Base-by-base conservation (phyloP, 1,284 basidiomycete species). In the Neotropicomus parvogracilis region DNA sequence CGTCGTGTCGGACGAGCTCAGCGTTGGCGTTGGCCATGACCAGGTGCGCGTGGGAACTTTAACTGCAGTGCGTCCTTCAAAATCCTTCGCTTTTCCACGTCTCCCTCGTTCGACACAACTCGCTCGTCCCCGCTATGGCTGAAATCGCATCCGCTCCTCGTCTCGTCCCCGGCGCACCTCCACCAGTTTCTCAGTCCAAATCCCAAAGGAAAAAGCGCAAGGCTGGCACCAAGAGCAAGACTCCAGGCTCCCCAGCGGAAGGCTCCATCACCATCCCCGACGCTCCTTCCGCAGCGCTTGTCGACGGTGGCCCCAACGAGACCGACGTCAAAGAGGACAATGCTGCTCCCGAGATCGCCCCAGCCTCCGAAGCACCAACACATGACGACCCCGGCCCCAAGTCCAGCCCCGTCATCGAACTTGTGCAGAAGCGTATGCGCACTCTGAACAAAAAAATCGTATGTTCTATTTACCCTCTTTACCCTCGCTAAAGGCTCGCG, bases 391-490 rank as follows among this genome's bases (percentile, higher is more conserved):
- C 52, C 32, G 39, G 59, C 35, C 44, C 67, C 40, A 86, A 82
- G 60, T 67, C 65, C 9, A 86, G 85, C 55, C 83, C 86, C 10
- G 76, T 88, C 47, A 80, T 85, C 44, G 89, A 93, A 40, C 75
- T 92, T 54, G 69, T 93, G 48, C 75, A 77, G 58, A 92, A 91
- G 70, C 78, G 90, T 39, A 69, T 89, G 58, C 87, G 87, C 56
- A 73, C 77, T 33, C 75, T 88, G 27, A 77, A 75, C 50, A 93
- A 93, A 74, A 94, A 93, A 73, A 87, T 91, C 53, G 91, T 90
- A 64, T 59, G 85, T 78, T 29, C 40, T 8, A 37, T 39, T 50
- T 34, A 34, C 52, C 45, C 26, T 28, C 33, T 43, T 44, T 44
- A 43, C 46, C 24, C 28, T 41, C 28, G 20, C 49, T 3, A 20